Base-by-base conservation (phyloP, 768 basidiomycete genomes). In the Boletus rufocinnamomeus region DNA sequence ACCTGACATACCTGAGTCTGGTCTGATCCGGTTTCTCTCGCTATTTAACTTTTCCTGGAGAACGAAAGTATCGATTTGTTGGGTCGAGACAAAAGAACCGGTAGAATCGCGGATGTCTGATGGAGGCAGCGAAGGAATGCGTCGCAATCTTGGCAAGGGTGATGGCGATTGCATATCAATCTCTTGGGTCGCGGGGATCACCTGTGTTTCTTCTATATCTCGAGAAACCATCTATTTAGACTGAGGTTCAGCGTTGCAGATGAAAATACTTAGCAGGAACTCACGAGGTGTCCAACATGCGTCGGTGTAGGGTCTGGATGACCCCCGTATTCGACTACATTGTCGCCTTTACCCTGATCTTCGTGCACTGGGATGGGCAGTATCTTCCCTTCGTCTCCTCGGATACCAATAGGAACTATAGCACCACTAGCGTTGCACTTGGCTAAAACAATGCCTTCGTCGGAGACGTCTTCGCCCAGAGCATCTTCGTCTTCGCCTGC, bases 401-500 rank as follows among this genome's bases (percentile, higher is more conserved):
- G 76, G 14, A 88, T 62, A 13, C 89, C 89, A 28, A 87, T 70
- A 3, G 86, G 87, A 28, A 73, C 68, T 55, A 68, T 63, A 13
- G 55, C 55, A 21, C 54, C 59, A 13, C 52, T 53, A 47, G 60
- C 63, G 9, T 52, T 58, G 52, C 60, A 74, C 57, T 51, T 62
- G 50, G 64, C 59, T 32, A 74, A 57, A 55, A 70, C 54, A 34
- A 73, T 67, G 19, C 66, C 66, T 19, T 72, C 69, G 40, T 66
- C 65, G 13, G 65, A 64, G 16, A 66, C 48, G 30, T 81, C 81
- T 51, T 88, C 86, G 10, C 84, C 84, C 13, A 83, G 79, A 8
- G 83, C 85, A 66, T 89, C 87, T 16, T 67, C 63, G 53, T 89
- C 87, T 14, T 67, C 63, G 52, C 85, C 85, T 23, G 76, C 78